phyloP scores from a whole-genome alignment of 2,329 filamentous ascomycete genomes.

The Cladosporium sp. region DNA sequence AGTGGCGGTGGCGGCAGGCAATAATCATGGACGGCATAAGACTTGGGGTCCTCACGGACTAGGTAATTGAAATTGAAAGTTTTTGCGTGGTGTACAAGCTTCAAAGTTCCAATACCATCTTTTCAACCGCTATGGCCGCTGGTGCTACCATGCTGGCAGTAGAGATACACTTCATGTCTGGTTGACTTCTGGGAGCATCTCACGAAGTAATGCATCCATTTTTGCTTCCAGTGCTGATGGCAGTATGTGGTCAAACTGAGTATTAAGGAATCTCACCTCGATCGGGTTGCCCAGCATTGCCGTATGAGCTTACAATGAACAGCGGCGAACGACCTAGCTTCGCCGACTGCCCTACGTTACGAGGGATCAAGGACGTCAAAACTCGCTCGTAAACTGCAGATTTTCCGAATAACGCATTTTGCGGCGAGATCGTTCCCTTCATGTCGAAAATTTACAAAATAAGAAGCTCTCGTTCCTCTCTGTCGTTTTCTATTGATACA shows the following conservation, averaged over 20 bases:
- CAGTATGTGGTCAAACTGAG: background rate
- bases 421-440: no score
- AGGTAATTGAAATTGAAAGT: background rate
- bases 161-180: background rate
- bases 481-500: no score
- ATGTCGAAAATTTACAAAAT: no score
- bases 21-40: background rate
- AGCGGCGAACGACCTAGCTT: background rate
- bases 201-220: background rate
- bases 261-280: background rate
- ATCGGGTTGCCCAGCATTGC: background rate
- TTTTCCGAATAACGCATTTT: no score
- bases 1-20: background rate
- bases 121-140: accelerated
- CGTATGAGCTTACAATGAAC: background rate
- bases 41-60: constrained; percentile 10
- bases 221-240: background rate
- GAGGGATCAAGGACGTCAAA: no score
- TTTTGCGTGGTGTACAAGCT: background rate
- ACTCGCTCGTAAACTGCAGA: no score
- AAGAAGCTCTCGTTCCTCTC: no score
- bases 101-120: background rate
- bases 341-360: no score
- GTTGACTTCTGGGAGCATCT: background rate
- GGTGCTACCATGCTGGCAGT: background rate